Evolutionary conservation across 148 eudicot species (phyloP).

Genomic region (Gaultheria prostrata): DNA sequence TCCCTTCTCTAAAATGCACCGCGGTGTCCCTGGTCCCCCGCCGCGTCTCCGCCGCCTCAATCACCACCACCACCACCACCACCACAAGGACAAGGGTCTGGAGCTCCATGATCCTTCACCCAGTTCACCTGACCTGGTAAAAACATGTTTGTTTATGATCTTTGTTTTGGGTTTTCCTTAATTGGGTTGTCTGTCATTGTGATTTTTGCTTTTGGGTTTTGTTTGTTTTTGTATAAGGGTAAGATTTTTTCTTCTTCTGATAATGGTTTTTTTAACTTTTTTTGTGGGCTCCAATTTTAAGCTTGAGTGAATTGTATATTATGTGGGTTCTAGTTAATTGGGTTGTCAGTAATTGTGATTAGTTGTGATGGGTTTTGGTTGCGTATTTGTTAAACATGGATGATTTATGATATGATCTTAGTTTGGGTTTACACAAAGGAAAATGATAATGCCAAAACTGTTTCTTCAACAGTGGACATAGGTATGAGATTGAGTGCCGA

Average conservation of each 20-base stretch:
- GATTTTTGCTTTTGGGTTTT: slow-evolving; percentile 13
- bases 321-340: background rate
- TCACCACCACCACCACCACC: slow-evolving; percentile 27
- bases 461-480: no score
- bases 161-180: slow-evolving; percentile 3
- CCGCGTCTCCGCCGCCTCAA: slow-evolving; percentile 37
- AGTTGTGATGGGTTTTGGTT: background rate
- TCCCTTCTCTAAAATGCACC: slow-evolving; percentile 39
- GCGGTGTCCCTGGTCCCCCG: slow-evolving; percentile 25
- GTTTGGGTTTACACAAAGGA: no score
- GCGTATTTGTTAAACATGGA: background rate
- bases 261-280: background rate
- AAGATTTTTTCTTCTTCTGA: background rate
- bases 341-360: background rate
- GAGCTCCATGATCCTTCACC: slow-evolving; percentile 36
- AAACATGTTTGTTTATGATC: background rate
- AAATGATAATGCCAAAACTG: no score
- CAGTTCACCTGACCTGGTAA: slow-evolving; percentile 44
- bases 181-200: slow-evolving; percentile 1
- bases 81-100: slow-evolving; percentile 21
- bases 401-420: no score
- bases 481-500: no score
- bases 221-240: no score
- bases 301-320: background rate
- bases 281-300: background rate